A percentile compares a stretch with the other conserved stretches of the same genome.
These are phyloP conservation scores for Sordariomycetes sp. DNA, from an alignment of 2,329 filamentous ascomycete genomes.

Conservation along the genomic window DNA sequence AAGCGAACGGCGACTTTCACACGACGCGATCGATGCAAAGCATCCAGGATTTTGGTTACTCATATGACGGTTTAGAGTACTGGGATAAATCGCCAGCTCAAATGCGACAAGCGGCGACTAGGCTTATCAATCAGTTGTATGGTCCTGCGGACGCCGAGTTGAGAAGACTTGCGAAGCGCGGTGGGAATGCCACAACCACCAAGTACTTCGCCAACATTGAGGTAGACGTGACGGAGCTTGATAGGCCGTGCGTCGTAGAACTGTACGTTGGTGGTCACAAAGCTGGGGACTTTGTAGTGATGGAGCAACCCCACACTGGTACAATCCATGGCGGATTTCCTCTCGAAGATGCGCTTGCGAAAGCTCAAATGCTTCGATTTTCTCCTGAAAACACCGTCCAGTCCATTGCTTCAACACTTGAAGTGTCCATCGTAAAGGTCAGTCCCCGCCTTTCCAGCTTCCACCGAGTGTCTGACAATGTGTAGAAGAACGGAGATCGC, in stretches of 20 bases:
- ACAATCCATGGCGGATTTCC: conserved; percentile 23
- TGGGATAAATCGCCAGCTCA: conserved; percentile 19
- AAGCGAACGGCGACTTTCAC: conserved; percentile 26
- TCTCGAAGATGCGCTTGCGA: conserved; percentile 55
- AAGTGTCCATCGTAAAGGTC: conserved; percentile 24
- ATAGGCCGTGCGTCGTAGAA: conserved; percentile 23
- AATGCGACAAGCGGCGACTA: conserved; percentile 18
- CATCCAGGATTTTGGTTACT: conserved; percentile 27
- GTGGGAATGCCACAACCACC: conserved; percentile 9
- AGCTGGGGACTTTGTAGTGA: conserved; percentile 24
- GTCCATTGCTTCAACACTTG: conserved; percentile 15
- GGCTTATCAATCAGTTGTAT: conserved; percentile 24
- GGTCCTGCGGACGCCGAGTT: conserved; percentile 7
- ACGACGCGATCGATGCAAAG: conserved; percentile 25
- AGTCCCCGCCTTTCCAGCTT: conserved; percentile 1
- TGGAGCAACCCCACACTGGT: conserved; percentile 23
- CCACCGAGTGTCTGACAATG: neutral
- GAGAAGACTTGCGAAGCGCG: conserved; percentile 2
- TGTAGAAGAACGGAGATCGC: conserved; percentile 1
- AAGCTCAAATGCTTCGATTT: conserved; percentile 38
- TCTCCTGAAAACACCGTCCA: conserved; percentile 14
- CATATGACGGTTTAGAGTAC: conserved; percentile 26
- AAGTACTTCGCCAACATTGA: conserved; percentile 24
- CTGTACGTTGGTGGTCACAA: conserved; percentile 21
- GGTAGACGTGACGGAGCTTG: conserved; percentile 23